Conservation (phyloP, 2,329 filamentous ascomycete genomes). For the Colletotrichum siamense region DNA sequence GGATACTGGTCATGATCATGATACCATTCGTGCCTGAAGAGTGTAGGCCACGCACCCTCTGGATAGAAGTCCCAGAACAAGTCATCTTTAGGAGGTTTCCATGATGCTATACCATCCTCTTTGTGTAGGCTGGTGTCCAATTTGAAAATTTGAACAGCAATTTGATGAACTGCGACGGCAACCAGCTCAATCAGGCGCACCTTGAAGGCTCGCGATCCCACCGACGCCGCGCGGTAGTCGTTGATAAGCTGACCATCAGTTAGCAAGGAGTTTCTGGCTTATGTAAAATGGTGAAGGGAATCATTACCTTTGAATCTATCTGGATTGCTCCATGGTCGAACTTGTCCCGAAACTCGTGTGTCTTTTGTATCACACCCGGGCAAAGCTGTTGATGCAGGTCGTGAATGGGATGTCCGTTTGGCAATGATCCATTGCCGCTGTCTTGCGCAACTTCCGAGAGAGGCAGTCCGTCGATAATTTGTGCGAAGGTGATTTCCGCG, state of each 20-base stretch:
- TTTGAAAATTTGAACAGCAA: neutral
- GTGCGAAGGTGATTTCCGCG: neutral
- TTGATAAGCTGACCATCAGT: neutral
- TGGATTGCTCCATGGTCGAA: neutral
- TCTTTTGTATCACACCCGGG: neutral
- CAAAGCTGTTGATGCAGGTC: neutral
- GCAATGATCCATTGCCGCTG: neutral
- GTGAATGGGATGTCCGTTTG: neutral
- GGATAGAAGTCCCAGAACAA: neutral
- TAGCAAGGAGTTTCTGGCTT: neutral
- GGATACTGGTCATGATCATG: neutral
- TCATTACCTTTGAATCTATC: neutral
- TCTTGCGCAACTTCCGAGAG: neutral
- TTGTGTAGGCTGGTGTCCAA: neutral
- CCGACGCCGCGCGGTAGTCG: neutral
- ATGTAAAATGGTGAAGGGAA: accelerated
- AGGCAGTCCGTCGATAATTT: neutral
- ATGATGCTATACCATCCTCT: neutral
- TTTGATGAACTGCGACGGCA: neutral
- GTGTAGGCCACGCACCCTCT: neutral
- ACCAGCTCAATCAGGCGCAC: neutral
- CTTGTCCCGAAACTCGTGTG: neutral
- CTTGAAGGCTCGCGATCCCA: neutral
- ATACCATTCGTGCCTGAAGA: neutral
- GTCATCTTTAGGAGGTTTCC: neutral